Conservation (phyloP, 768 basidiomycete genomes). For the Coprinellus aureogranulatus region DNA sequence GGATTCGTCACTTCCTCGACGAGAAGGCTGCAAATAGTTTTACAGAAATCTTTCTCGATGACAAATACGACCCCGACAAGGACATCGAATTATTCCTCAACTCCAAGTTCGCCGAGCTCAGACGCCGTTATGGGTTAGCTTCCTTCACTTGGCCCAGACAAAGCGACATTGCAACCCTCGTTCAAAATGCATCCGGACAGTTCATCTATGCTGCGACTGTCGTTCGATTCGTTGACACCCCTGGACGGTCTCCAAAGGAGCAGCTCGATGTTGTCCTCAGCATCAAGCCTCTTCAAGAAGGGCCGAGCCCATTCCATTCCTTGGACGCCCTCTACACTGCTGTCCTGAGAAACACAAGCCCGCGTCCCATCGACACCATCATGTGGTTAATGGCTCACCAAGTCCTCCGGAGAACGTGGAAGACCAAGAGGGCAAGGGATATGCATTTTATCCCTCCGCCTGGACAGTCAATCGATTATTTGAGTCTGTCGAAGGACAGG, state of each 20-base stretch:
- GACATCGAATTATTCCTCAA: not conserved
- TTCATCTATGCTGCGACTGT: constrained; percentile 8
- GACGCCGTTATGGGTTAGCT: not conserved
- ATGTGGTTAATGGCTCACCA: not conserved
- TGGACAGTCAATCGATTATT: no score
- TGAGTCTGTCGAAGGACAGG: no score
- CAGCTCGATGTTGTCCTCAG: not conserved
- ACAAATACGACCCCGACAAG: not conserved
- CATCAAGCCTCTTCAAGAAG: not conserved
- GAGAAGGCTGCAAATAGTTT: not conserved
- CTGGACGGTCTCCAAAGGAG: not conserved
- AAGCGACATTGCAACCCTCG: not conserved
- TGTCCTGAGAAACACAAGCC: not conserved
- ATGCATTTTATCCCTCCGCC: no score
- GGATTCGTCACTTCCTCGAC: not conserved
- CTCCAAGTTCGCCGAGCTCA: not conserved
- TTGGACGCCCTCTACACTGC: not conserved
- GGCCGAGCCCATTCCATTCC: not conserved
- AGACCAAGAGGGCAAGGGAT: no score
- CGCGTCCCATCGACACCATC: not conserved
- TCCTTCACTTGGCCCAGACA: not conserved
- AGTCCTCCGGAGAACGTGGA: not conserved
- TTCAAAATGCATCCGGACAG: not conserved
- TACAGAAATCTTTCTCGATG: not conserved
- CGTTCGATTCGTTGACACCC: not conserved